Percentiles rank a stretch among this genome's conserved stretches.
These are phyloP conservation scores for Prunus kanzakura DNA, from an alignment of 306 rosid genomes.

Conservation along the genomic window DNA sequence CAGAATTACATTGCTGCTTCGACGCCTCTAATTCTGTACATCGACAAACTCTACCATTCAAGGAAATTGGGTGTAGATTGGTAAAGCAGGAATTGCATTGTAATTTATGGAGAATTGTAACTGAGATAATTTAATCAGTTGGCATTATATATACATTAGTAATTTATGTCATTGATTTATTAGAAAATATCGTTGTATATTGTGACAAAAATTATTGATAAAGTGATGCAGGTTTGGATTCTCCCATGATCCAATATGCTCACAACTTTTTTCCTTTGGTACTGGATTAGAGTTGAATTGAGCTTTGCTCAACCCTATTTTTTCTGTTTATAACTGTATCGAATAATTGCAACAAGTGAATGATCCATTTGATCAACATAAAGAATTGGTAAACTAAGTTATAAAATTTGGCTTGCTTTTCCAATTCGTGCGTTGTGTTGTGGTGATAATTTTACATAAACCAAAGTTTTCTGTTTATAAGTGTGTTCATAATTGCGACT, in stretches of 20 bases:
- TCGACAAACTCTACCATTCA: slow-evolving; percentile 72
- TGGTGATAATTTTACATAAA: too few relatives aligned
- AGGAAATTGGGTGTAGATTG: slow-evolving; percentile 84
- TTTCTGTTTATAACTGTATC: not conserved
- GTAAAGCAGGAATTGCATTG: slow-evolving; percentile 28
- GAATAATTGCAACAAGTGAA: too few relatives aligned
- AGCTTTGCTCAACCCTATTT: not conserved
- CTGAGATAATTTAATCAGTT: not conserved
- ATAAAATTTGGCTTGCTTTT: too few relatives aligned
- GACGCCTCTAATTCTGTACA: slow-evolving; percentile 53
- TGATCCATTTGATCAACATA: too few relatives aligned
- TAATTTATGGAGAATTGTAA: not conserved
- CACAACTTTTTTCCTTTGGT: not conserved
- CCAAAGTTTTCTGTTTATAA: too few relatives aligned
- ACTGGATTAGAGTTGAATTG: not conserved
- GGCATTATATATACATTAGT: not conserved
- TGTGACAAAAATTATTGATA: not conserved
- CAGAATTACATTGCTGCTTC: slow-evolving; percentile 63
- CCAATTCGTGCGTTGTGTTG: too few relatives aligned
- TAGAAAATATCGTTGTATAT: not conserved
- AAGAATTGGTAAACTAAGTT: too few relatives aligned
- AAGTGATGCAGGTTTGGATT: not conserved
- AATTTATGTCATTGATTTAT: not conserved
- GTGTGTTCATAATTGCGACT: too few relatives aligned
- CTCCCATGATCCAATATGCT: not conserved